Evolutionary conservation across 768 basidiomycete species (phyloP), one percentile per base, ranked within the genome.

Genomic region (Pleurotus tuoliensis): DNA sequence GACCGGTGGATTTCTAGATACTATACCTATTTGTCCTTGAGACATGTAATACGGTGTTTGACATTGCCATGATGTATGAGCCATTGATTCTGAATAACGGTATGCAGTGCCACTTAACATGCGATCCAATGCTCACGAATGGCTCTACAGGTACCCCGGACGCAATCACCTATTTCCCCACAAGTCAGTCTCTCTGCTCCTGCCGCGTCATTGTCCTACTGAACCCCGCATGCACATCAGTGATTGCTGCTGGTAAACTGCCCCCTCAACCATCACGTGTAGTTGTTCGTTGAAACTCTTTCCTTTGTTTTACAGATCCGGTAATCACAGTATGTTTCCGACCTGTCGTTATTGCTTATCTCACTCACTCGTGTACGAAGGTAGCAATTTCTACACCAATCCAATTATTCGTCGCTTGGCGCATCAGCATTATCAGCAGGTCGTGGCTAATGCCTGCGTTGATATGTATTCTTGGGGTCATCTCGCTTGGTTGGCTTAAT

Each of bases 371-470:
- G 1, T n/a, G 12, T 27, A 34, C 41, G 27, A 56, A 77, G 76
- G 73, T 73, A 6, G 61, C 69, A 13, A 67, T 78, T 15, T 74
- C 74, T 1, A 75, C 73, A 0, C 73, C 75, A 0, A 69, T 75
- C 1, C 76, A 78, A 56, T 57, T 75, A 2, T 76, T 77, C 62
- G 70, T 74, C 37, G 74, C 73, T 0, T 76, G 75, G 75, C 62
- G 76, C 5, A 74, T 76, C 37, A 64, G 58, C 13, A 61, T 67
- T 16, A 64, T 75, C 46, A 74, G 68, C n/a, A 66, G 65, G 44
- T 65, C 63, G 1, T 59, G 53, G 41, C 63, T 61, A 60, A 51
- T 73, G 5, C 63, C 71, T 6, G 30, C 51, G 1, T 16, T 71
- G 11, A 71, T 76, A 8, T 43, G 39, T 11, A 20, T 71, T 2